Base-by-base conservation (phyloP, 1,139 yeast species). In the Magnusiomyces suaveolens region DNA sequence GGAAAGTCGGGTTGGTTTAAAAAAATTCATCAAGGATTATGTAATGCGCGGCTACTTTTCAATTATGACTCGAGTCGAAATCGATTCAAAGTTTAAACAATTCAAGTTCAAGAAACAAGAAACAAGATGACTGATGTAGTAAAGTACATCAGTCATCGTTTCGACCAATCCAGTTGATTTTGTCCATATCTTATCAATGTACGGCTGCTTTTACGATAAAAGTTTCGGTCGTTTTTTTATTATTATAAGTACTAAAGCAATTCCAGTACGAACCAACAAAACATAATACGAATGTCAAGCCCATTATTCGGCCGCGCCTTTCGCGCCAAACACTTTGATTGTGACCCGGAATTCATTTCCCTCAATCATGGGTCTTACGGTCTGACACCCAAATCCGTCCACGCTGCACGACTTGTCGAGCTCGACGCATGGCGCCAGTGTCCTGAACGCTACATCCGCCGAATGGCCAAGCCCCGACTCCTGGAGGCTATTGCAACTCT, bases 301-400 rank as follows among this genome's bases (percentile, higher is more conserved):
- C n/a, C n/a, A n/a, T n/a, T n/a, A n/a, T 82, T 83, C 64, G 88
- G 88, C 14, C 75, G 73, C 57, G 64, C 68, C 21, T 75, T 81
- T 62, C 73, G 79, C 55, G 66, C 72, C 12, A 69, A 73, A 55
- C 72, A 79, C 63, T 83, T 80, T 64, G 73, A 54, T 58, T 63
- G 63, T 46, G 63, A 60, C 25, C 48, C 57, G 16, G 53, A 55
- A 8, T 59, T 53, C 32, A 50, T 57, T 16, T 63, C 62, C 18
- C 53, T 63, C 50, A 64, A 64, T 54, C 65, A 64, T 52, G 67
- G 67, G 12, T 59, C 63, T 20, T 63, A 57, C 54, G 67, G 67
- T 10, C 59, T 59, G 21, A 43, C 60, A 23, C 66, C 67, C n/a
- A 57, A 46, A 1, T 51, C 55, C 1, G 65, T 64, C 18, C 48